A percentile compares a stretch with the other conserved stretches of the same genome.
Evolutionary conservation across 495 filamentous ascomycete species (phyloP).

Genomic region (Penicillium daleae): DNA sequence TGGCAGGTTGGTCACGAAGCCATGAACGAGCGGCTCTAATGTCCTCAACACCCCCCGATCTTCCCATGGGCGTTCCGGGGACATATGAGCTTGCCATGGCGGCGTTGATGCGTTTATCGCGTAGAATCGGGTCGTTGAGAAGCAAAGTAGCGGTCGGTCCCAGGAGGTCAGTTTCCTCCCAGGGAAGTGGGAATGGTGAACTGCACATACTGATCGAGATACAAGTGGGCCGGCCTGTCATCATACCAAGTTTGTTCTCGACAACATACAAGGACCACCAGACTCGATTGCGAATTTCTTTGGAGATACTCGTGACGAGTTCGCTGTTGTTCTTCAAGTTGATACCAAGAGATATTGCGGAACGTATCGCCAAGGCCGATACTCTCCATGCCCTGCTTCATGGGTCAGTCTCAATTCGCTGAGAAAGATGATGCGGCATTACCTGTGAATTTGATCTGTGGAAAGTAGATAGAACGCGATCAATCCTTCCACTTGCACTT

Average conservation of each 20-base stretch:
- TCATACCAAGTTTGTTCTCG: conserved; percentile 60
- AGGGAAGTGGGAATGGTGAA: conserved; percentile 56
- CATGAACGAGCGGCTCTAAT: conserved; percentile 14
- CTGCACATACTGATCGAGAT: conserved; percentile 51
- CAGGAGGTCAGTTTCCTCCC: conserved; percentile 52
- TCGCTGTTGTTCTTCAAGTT: conserved; percentile 59
- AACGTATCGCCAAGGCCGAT: conserved; percentile 61
- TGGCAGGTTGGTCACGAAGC: conserved; percentile 35
- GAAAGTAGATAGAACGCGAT: conserved; percentile 60
- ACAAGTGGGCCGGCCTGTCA: conserved; percentile 62
- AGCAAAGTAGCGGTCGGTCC: conserved; percentile 26
- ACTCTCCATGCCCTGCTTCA: conserved; percentile 61
- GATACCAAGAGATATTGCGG: conserved; percentile 60
- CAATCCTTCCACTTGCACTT: conserved; percentile 58
- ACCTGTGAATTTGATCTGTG: conserved; percentile 63
- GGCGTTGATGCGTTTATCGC: conserved; percentile 31
- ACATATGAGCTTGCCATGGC: conserved; percentile 12
- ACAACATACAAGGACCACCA: conserved; percentile 67
- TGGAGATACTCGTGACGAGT: conserved; percentile 48
- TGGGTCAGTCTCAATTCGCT: not conserved
- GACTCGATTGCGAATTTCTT: conserved; percentile 59
- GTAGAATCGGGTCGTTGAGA: conserved; percentile 28
- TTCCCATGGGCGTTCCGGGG: conserved; percentile 19
- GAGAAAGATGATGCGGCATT: conserved; percentile 9
- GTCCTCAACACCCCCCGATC: conserved; percentile 11